Percentiles rank a stretch among this genome's conserved stretches.
Evolutionary conservation across 306 rosid species (phyloP).

Genomic region (Vigna angularis): DNA sequence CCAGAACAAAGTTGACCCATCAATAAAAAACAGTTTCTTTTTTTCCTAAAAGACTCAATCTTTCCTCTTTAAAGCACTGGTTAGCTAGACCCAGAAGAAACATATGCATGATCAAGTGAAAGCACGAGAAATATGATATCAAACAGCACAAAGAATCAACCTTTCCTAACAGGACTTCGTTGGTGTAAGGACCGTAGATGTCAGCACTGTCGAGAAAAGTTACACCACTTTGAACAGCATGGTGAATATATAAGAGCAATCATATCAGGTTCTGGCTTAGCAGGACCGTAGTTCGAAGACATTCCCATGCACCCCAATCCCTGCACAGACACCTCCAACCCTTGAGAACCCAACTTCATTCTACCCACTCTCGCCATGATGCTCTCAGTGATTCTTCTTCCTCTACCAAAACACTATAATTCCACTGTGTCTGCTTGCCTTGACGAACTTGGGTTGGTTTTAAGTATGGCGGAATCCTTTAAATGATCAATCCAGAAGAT

Average conservation of each 20-base stretch:
- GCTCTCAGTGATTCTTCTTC: too few relatives aligned
- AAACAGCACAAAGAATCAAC: slow-evolving; percentile 12
- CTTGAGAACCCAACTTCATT: slow-evolving; percentile 71
- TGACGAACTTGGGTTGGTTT: too few relatives aligned
- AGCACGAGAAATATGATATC: too few relatives aligned
- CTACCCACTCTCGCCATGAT: slow-evolving; percentile 53
- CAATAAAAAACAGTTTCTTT: too few relatives aligned
- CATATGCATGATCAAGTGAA: neutral
- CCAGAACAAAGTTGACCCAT: too few relatives aligned
- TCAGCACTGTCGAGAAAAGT: slow-evolving; percentile 78
- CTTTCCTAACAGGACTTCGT: slow-evolving; percentile 68
- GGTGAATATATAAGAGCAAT: slow-evolving; percentile 68
- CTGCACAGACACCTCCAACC: slow-evolving; percentile 64
- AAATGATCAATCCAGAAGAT: too few relatives aligned
- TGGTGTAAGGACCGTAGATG: slow-evolving; percentile 66
- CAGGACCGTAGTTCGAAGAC: slow-evolving; percentile 69
- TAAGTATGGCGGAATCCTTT: too few relatives aligned
- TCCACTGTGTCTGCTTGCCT: too few relatives aligned
- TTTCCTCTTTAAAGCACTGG: too few relatives aligned
- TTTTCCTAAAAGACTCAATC: too few relatives aligned
- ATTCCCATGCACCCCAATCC: slow-evolving; percentile 83
- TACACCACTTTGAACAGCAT: slow-evolving; percentile 62
- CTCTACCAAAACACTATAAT: too few relatives aligned
- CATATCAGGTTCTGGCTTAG: slow-evolving; percentile 75
- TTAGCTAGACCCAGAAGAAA: too few relatives aligned